Conservation (phyloP, 345 rosid genomes). For the Adansonia digitata region DNA sequence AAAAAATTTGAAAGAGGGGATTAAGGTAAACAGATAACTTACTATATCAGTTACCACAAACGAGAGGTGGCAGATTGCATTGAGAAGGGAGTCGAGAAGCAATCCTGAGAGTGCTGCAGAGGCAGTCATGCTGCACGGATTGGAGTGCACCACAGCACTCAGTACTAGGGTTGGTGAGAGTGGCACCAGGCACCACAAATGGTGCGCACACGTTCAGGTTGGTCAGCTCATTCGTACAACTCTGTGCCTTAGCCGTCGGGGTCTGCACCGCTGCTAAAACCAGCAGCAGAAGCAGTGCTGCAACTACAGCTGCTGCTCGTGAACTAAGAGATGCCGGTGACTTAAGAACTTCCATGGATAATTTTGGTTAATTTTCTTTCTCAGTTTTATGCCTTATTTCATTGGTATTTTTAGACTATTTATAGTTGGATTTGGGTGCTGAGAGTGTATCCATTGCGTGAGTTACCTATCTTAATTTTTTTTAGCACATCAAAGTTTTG, state of each 20-base stretch:
- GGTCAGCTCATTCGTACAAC: slow-evolving; percentile 52
- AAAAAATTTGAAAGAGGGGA: neutral
- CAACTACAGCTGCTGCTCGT: slow-evolving; percentile 10
- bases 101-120: slow-evolving; percentile 75
- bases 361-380: neutral
- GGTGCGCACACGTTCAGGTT: slow-evolving; percentile 65
- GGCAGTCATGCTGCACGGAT: slow-evolving; percentile 53
- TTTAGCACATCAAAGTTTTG: neutral
- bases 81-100: slow-evolving; percentile 64
- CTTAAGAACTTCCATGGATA: neutral
- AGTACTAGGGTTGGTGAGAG: slow-evolving; percentile 30
- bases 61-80: slow-evolving; percentile 58
- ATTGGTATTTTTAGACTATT: neutral
- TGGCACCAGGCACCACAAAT: slow-evolving; percentile 61
- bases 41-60: slow-evolving; percentile 32
- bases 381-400: neutral
- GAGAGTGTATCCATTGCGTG: neutral
- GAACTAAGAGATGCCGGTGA: neutral
- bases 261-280: slow-evolving; percentile 24
- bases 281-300: slow-evolving; percentile 25
- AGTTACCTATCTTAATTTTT: neutral
- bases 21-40: neutral
- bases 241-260: slow-evolving; percentile 34
- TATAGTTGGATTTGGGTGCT: neutral
- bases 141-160: slow-evolving; percentile 65